Percentiles rank a stretch among this genome's conserved stretches.
These are phyloP conservation scores for Ceratobasidium sp. DNA, from an alignment of 1,284 basidiomycete species.

Conservation along the genomic window DNA sequence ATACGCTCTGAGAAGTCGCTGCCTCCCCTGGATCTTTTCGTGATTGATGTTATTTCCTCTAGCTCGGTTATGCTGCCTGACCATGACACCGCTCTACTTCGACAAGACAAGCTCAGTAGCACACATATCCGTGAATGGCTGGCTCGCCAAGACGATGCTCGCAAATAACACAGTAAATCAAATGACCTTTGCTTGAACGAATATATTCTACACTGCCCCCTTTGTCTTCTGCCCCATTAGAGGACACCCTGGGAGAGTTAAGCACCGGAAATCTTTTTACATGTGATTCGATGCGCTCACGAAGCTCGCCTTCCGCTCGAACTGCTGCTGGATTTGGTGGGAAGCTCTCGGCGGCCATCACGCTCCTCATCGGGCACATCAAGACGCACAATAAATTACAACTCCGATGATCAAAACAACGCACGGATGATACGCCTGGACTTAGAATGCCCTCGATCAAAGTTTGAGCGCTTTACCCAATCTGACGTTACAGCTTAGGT, in stretches of 20 bases:
- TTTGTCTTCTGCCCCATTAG: constrained; percentile 8
- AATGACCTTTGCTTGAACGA: neutral
- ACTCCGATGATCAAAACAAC: constrained; percentile 12
- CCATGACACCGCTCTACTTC: constrained; percentile 75
- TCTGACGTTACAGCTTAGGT: neutral
- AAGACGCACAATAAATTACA: constrained; percentile 14
- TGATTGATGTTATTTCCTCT: constrained; percentile 90
- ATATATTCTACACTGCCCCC: neutral
- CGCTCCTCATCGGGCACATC: neutral
- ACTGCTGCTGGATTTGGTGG: neutral
- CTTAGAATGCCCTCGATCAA: constrained; percentile 8
- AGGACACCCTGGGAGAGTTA: neutral
- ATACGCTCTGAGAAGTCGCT: constrained; percentile 70
- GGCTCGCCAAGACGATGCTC: constrained; percentile 51
- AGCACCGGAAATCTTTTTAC: neutral
- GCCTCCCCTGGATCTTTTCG: constrained; percentile 74
- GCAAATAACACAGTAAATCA: constrained; percentile 3
- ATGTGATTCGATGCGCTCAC: neutral
- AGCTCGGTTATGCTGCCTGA: constrained; percentile 69
- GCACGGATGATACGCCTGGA: neutral
- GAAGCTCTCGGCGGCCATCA: neutral
- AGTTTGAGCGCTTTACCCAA: constrained; percentile 28
- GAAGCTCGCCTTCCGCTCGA: neutral
- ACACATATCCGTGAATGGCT: constrained; percentile 91
- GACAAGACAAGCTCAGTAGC: constrained; percentile 89